Evolutionary conservation across 2,329 filamentous ascomycete genomes (phyloP), one percentile per base, ranked within the genome.

Genomic region (Dactylonectria macrodidyma): DNA sequence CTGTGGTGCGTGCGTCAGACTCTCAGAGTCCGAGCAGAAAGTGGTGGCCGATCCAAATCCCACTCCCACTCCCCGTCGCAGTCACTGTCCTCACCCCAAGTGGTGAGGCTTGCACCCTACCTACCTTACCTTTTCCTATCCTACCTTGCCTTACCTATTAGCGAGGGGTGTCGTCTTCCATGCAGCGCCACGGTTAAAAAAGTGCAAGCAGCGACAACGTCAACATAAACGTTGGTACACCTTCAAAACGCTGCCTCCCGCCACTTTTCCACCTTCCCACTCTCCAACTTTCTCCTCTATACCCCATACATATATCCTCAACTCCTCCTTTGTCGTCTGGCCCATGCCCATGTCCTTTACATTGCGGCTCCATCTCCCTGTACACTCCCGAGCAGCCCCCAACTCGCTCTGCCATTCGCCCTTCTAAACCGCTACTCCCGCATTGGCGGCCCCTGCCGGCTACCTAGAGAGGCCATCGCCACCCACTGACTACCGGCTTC

Each of bases 381-480:
- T 30, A 30, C 26, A 30, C 65, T 55, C 47, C 26, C 66, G 52
- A 66, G 51, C 63, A 65, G 47, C 41, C 63, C 69, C 67, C 62
- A 65, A 52, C 59, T 59, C 66, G 70, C 65, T 36, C 65, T 75
- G 62, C 59, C 57, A 76, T 76, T 76, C 74, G 74, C 65, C 65
- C 30, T 54, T 41, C 54, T 33, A 47, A 22, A 5, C 55, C 24
- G 33, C 47, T 68, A 36, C 68, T 63, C 59, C 67, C 61, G 69
- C 65, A 67, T 70, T 66, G 64, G 66, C 66, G 67, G 73, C 33
- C 70, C 72, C 72, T 75, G 69, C 71, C 61, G 61, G 34, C 65
- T 69, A 56, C 62, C 70, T 61, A 65, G 73, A 73, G 75, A 76
- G 72, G 66, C 67, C 64, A 70, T 78, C 66, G 73, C 73, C 75